A percentile compares a stretch with the other conserved stretches of the same genome.
These are phyloP conservation scores for Kregervanrija fluxuum DNA, from an alignment of 805 yeast species.

Conservation along the genomic window DNA sequence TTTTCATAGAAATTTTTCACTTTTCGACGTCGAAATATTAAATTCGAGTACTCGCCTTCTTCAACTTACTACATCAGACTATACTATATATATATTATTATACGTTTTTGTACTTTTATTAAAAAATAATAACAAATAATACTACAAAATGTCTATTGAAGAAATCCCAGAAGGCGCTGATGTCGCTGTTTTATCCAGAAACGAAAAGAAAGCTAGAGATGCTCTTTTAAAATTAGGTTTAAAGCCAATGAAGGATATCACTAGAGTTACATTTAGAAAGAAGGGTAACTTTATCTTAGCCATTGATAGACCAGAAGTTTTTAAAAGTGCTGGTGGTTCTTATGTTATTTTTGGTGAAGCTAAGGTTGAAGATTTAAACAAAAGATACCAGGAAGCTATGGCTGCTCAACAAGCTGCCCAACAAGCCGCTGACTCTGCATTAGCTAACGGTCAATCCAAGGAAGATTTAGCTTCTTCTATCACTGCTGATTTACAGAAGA, in stretches of 20 bases:
- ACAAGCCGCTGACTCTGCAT: constrained; percentile 36
- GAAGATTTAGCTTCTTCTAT: constrained; percentile 49
- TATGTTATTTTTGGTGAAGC: constrained; percentile 98
- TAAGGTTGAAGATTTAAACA: constrained; percentile 87
- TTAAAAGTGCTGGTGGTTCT: constrained; percentile 87
- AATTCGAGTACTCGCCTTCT: neutral
- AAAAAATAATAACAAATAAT: too few species aligned
- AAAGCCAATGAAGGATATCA: constrained; percentile 84
- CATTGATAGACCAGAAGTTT: constrained; percentile 91
- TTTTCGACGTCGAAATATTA: neutral
- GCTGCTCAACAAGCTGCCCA: constrained; percentile 65
- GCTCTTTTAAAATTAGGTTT: constrained; percentile 80
- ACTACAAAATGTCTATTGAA: constrained; percentile 22
- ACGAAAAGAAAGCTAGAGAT: constrained; percentile 95
- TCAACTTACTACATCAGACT: too few species aligned
- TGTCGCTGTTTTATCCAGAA: constrained; percentile 74
- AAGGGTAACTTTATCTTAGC: constrained; percentile 87
- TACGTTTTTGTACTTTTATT: too few species aligned
- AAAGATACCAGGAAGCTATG: constrained; percentile 78
- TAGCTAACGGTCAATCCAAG: constrained; percentile 35
- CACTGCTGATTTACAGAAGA: constrained; percentile 73
- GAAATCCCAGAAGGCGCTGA: constrained; percentile 75
- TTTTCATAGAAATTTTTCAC: neutral
- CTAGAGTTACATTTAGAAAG: constrained; percentile 93
- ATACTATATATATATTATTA: too few species aligned